phyloP scores from a whole-genome alignment of 2,329 filamentous ascomycete genomes.

The Claviceps sp. region DNA sequence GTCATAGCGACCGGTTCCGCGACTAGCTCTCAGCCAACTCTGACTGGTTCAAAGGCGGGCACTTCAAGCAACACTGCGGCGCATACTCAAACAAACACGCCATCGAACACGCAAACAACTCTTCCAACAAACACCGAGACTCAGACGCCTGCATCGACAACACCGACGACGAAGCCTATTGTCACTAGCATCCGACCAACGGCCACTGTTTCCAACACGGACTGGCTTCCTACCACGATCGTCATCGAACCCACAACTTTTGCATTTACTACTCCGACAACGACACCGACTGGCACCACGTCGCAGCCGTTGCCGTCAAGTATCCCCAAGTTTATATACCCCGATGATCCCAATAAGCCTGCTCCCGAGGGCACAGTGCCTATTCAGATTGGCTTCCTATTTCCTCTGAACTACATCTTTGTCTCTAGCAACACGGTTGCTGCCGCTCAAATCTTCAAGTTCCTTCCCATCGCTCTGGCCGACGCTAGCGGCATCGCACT shows the following conservation, averaged over 20 bases:
- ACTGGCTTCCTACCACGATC: constrained; percentile 48
- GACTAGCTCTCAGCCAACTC: background rate
- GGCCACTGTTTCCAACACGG: constrained; percentile 29
- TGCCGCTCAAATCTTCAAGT: constrained; percentile 73
- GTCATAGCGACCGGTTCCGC: background rate
- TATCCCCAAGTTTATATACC: constrained; percentile 64
- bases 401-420: constrained; percentile 71
- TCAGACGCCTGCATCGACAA: constrained; percentile 3
- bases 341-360: constrained; percentile 39
- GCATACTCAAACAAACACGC: no score
- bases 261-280: constrained; percentile 18
- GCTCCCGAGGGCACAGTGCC: constrained; percentile 52
- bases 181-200: constrained; percentile 29
- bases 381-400: constrained; percentile 77
- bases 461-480: constrained; percentile 57
- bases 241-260: constrained; percentile 35
- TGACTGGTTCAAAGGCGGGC: constrained; percentile 6
- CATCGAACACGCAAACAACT: background rate
- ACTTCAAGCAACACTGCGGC: constrained; percentile 6
- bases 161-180: constrained; percentile 6
- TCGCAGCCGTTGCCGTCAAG: constrained; percentile 46
- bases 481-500: constrained; percentile 45
- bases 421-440: constrained; percentile 59
- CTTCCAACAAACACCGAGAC: constrained; percentile 8
- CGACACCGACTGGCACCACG: constrained; percentile 26